Evolutionary conservation across 352 stramenopile genomes (phyloP).

Genomic region (Pythium scleroteichum): DNA sequence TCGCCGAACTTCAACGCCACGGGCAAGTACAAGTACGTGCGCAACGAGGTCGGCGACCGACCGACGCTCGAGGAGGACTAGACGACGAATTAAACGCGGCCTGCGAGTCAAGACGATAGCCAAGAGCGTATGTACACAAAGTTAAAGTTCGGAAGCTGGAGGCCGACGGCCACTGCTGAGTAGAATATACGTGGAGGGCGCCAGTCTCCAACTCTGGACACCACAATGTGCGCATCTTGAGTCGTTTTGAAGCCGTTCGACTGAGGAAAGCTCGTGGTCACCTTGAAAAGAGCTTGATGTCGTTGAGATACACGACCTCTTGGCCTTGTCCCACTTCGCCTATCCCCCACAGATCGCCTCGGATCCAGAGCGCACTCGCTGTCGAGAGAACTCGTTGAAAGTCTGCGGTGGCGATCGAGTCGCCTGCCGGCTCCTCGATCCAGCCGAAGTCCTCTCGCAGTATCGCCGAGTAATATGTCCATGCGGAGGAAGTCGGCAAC

Average conservation of each 20-base stretch:
- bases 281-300: slow-evolving; percentile 46
- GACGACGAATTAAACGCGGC: not conserved
- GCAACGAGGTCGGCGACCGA: slow-evolving; percentile 70
- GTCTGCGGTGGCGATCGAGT: slow-evolving; percentile 22
- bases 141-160: not conserved
- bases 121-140: not conserved
- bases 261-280: slow-evolving; percentile 3
- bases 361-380: slow-evolving; percentile 53
- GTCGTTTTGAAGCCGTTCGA: not conserved
- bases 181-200: no score
- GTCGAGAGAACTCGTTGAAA: slow-evolving; percentile 39
- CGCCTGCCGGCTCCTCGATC: slow-evolving; percentile 56
- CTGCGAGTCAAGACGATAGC: slow-evolving; percentile 1
- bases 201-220: no score
- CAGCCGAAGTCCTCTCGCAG: slow-evolving; percentile 78
- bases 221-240: no score
- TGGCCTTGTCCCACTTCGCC: slow-evolving; percentile 47
- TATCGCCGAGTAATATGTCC: slow-evolving; percentile 66
- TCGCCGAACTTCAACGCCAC: slow-evolving; percentile 43
- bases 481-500: slow-evolving; percentile 38
- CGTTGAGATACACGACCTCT: slow-evolving; percentile 76
- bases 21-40: slow-evolving; percentile 84
- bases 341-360: slow-evolving; percentile 66
- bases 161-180: no score
- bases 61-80: slow-evolving; percentile 73